Percentiles rank a stretch among this genome's conserved stretches.
These are phyloP conservation scores for Mycosphaerella sp. DNA, from an alignment of 2,329 filamentous ascomycete species.

Conservation along the genomic window DNA sequence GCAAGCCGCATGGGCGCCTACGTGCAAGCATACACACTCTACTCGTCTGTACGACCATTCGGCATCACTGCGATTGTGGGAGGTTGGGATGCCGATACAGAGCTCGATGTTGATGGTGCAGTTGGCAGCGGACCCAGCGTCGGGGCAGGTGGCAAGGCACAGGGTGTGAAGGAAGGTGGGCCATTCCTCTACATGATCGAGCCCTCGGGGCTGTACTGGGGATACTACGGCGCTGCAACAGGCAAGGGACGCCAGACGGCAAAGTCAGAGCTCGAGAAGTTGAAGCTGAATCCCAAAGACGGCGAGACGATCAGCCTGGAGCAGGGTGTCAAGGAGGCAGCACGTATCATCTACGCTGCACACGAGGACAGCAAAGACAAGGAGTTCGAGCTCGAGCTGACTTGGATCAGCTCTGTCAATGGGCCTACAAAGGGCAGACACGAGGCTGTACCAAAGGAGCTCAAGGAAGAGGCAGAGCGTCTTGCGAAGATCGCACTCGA, in stretches of 20 bases:
- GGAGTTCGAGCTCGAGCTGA: slow-evolving; percentile 99
- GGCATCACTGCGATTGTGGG: slow-evolving; percentile 92
- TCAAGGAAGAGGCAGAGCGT: slow-evolving; percentile 86
- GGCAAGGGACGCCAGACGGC: slow-evolving; percentile 95
- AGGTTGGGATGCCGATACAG: slow-evolving; percentile 85
- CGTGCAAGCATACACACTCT: slow-evolving; percentile 94
- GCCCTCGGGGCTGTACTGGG: slow-evolving; percentile 95
- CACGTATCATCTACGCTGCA: slow-evolving; percentile 92
- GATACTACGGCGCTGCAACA: slow-evolving; percentile 95
- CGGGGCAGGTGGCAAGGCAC: slow-evolving; percentile 77
- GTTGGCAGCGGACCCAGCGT: slow-evolving; percentile 73
- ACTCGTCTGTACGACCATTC: slow-evolving; percentile 93
- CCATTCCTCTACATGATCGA: slow-evolving; percentile 99
- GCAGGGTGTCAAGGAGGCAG: slow-evolving; percentile 92
- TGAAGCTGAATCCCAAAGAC: slow-evolving; percentile 61
- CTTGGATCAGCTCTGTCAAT: slow-evolving; percentile 80
- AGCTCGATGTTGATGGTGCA: slow-evolving; percentile 80
- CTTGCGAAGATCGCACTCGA: slow-evolving; percentile 87
- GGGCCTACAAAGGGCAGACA: slow-evolving; percentile 91
- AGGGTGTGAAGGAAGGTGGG: slow-evolving; percentile 71
- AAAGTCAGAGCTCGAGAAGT: slow-evolving; percentile 97
- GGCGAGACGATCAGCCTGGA: slow-evolving; percentile 69
- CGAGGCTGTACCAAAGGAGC: slow-evolving; percentile 83
- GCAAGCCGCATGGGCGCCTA: slow-evolving; percentile 92
- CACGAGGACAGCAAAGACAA: slow-evolving; percentile 99